Conservation (phyloP, 495 filamentous ascomycete species). For the Aspergillus coremiiformis region DNA sequence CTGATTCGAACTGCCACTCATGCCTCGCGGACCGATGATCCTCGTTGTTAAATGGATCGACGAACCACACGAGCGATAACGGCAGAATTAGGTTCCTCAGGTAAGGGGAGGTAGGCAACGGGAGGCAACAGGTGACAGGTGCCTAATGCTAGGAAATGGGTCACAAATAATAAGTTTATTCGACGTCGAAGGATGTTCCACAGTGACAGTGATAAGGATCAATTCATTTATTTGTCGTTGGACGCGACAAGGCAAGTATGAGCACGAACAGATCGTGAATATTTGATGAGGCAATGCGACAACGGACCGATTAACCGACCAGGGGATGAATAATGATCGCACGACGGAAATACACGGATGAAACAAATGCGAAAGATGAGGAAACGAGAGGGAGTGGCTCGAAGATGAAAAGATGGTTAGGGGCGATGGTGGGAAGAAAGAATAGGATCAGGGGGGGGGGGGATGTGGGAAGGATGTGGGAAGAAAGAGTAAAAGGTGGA, state of each 20-base stretch:
- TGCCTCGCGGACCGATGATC: constrained; percentile 30
- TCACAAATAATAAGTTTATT: background rate
- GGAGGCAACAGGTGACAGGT: constrained; percentile 13
- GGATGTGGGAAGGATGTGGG: constrained; percentile 15
- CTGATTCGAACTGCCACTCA: constrained; percentile 44
- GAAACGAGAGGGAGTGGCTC: constrained; percentile 6
- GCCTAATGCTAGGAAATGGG: background rate
- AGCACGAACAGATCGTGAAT: background rate
- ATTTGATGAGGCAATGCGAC: background rate
- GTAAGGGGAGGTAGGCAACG: constrained; percentile 9
- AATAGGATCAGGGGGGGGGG: constrained; percentile 14
- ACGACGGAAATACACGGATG: constrained; percentile 6
- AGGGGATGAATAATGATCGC: background rate
- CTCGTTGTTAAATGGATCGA: constrained; percentile 14
- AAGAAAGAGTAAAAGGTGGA: constrained; percentile 8
- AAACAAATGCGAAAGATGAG: constrained; percentile 15
- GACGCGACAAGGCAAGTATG: background rate
- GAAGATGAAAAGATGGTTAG: constrained; percentile 11
- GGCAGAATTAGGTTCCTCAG: constrained; percentile 16
- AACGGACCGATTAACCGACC: background rate
- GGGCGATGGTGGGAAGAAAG: constrained; percentile 10
- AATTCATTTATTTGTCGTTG: background rate
- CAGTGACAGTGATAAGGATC: background rate
- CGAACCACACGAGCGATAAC: constrained; percentile 12
- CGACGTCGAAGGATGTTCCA: background rate